Conservation (phyloP, 768 basidiomycete species). For the Phanerochaete carnosa region DNA sequence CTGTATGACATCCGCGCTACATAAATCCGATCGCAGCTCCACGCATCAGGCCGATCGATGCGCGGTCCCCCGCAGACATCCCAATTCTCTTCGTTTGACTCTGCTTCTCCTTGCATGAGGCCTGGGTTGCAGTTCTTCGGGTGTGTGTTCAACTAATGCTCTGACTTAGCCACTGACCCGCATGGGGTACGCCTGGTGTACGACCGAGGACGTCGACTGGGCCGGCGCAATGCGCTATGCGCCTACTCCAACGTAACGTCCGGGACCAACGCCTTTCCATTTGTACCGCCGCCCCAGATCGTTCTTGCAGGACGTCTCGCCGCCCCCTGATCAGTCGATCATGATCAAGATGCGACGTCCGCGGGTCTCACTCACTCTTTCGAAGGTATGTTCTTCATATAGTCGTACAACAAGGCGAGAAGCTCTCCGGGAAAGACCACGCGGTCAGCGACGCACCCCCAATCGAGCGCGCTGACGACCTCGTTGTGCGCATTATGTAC, state of each 20-base stretch:
- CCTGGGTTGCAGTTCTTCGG: too few species aligned
- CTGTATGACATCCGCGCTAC: too few species aligned
- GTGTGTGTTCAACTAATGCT: too few species aligned
- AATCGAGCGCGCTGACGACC: background rate
- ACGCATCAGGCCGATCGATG: background rate
- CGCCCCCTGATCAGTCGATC: background rate
- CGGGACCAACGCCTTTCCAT: conserved; percentile 40
- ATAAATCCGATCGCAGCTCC: background rate
- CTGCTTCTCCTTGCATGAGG: too few species aligned
- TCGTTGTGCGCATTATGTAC: background rate
- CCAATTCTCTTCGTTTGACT: too few species aligned
- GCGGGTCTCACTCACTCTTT: background rate
- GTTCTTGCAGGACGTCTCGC: background rate
- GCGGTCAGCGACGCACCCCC: background rate
- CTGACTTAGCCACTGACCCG: too few species aligned
- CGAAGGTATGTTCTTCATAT: background rate
- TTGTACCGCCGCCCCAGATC: conserved; percentile 30
- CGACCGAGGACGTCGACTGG: too few species aligned
- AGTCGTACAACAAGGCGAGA: background rate
- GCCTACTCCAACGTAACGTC: conserved; percentile 32
- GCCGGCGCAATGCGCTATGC: too few species aligned
- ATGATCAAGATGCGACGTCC: background rate
- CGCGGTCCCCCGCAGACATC: too few species aligned
- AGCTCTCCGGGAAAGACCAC: background rate
- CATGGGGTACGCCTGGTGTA: too few species aligned